A percentile compares a stretch with the other conserved stretches of the same genome.
Evolutionary conservation across 352 stramenopile species (phyloP).

Genomic region (Globisporangium takayamanum): DNA sequence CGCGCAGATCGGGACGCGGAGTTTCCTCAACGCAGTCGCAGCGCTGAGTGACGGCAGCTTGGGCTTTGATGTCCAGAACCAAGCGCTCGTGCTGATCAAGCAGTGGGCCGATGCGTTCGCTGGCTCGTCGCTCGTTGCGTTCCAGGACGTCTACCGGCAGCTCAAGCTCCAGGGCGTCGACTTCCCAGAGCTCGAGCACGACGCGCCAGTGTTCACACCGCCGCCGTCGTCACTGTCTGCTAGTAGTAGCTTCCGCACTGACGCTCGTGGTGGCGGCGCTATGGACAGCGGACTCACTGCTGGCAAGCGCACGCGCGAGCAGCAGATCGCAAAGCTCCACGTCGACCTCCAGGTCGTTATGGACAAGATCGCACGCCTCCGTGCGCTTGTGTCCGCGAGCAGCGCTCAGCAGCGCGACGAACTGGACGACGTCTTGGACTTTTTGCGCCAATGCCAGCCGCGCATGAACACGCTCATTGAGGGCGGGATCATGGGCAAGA

Average conservation of each 20-base stretch:
- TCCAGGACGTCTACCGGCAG: conserved; percentile 74
- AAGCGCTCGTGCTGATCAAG: conserved; percentile 69
- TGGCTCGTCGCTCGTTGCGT: conserved; percentile 35
- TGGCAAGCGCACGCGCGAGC: conserved; percentile 29
- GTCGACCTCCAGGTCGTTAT: conserved; percentile 57
- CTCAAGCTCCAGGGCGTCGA: conserved; percentile 66
- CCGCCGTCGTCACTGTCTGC: conserved; percentile 26
- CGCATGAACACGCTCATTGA: conserved; percentile 88
- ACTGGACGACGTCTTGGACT: conserved; percentile 71
- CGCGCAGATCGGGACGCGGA: conserved; percentile 41
- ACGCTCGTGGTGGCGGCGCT: not conserved
- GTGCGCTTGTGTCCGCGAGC: conserved; percentile 23
- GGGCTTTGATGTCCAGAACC: conserved; percentile 71
- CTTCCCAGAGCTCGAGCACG: conserved; percentile 64
- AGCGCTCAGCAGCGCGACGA: conserved; percentile 27
- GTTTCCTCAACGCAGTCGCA: conserved; percentile 63
- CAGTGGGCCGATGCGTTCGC: conserved; percentile 76
- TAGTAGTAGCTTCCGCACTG: conserved; percentile 3
- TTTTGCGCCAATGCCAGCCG: conserved; percentile 76
- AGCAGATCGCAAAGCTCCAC: conserved; percentile 71
- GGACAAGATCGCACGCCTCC: conserved; percentile 59
- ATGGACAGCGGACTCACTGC: not conserved
- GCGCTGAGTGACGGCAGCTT: conserved; percentile 57
- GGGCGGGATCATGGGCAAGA: conserved; percentile 77
- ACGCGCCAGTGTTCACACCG: conserved; percentile 67